Conservation (phyloP, 345 rosid species). For the Kernera saxatilis region DNA sequence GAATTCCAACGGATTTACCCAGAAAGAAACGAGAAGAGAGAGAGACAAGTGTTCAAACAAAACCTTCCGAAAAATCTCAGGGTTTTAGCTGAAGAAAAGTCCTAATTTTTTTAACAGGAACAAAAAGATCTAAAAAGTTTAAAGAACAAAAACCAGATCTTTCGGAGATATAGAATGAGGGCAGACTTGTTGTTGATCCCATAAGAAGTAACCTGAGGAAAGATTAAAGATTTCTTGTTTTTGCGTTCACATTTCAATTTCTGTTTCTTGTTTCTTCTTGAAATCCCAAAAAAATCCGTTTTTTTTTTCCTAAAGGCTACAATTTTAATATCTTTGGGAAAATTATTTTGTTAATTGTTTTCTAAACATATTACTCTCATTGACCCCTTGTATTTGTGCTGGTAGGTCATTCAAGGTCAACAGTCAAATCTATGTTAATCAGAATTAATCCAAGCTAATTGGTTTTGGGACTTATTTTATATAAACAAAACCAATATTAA, state of each 20-base stretch:
- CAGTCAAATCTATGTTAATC: background rate
- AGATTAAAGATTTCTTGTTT: background rate
- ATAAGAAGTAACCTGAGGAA: slow-evolving; percentile 7
- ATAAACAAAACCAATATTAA: background rate
- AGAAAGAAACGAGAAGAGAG: background rate
- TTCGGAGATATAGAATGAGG: background rate
- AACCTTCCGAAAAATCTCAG: background rate
- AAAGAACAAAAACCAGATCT: slow-evolving; percentile 7
- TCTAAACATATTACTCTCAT: background rate
- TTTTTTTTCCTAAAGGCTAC: background rate
- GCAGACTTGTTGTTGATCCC: slow-evolving; percentile 10
- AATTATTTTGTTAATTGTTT: background rate
- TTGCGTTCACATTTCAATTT: slow-evolving; percentile 22
- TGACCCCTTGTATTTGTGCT: background rate
- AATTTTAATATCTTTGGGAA: background rate
- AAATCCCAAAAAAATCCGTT: background rate
- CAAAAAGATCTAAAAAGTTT: background rate
- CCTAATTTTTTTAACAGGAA: background rate
- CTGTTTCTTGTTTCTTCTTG: slow-evolving; percentile 4
- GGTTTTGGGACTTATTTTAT: background rate
- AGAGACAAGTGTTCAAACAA: background rate
- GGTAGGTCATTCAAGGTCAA: background rate
- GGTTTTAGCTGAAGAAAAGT: slow-evolving; percentile 11
- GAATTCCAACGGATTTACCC: background rate
- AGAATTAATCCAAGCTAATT: background rate